phyloP scores from a whole-genome alignment of 768 basidiomycete genomes.

The Auricularia auricula-judae region DNA sequence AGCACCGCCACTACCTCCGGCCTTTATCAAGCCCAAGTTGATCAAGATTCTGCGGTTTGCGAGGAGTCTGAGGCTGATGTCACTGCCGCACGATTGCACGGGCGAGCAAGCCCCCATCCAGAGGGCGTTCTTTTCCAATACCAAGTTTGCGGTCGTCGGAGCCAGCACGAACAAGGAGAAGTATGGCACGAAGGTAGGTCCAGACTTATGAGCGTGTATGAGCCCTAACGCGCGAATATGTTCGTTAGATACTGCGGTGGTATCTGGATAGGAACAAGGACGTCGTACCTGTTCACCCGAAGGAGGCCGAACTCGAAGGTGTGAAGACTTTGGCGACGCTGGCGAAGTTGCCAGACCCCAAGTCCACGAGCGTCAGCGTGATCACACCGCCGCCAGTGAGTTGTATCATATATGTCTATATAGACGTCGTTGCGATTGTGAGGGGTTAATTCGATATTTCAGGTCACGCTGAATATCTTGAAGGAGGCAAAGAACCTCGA shows the following conservation, averaged over 20 bases:
- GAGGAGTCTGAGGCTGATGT: too few relatives aligned
- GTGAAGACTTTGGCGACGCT: constrained; percentile 44
- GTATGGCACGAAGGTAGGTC: constrained; percentile 59
- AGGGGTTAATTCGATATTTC: neutral
- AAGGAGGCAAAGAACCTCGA: constrained; percentile 55
- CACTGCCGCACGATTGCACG: too few relatives aligned
- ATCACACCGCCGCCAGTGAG: constrained; percentile 65
- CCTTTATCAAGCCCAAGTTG: too few relatives aligned
- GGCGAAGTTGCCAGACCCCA: constrained; percentile 44
- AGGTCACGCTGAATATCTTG: constrained; percentile 64
- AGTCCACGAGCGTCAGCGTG: constrained; percentile 64
- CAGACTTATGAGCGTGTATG: neutral
- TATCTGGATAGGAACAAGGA: constrained; percentile 47
- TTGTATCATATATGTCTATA: neutral
- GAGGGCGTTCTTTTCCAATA: constrained; percentile 45
- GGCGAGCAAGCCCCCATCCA: constrained; percentile 19
- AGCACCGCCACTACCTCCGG: too few relatives aligned
- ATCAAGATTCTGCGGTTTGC: too few relatives aligned
- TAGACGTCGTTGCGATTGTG: neutral
- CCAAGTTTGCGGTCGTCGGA: constrained; percentile 68
- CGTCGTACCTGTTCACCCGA: constrained; percentile 73
- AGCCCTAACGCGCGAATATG: neutral
- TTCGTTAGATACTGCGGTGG: constrained; percentile 59
- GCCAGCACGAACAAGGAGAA: constrained; percentile 72
- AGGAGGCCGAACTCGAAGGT: constrained; percentile 59